Evolutionary conservation across 2,329 filamentous ascomycete species (phyloP), one percentile per base, ranked within the genome.

Genomic region (Stylonectria norvegica): DNA sequence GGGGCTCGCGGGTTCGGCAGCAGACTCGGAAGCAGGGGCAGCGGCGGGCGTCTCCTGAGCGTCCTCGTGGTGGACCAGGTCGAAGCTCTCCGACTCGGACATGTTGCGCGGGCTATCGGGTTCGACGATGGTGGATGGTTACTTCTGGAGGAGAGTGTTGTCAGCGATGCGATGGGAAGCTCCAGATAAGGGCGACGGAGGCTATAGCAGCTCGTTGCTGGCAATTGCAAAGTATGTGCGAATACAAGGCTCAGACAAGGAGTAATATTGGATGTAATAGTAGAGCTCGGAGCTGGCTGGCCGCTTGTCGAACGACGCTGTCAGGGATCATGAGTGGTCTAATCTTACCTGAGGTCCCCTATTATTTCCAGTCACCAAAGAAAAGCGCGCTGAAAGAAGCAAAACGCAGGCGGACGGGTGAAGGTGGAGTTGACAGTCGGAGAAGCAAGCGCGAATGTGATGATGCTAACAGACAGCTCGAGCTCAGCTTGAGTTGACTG

Each of bases 41-140:
- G 63, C 61, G 27, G 60, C 49, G 42, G 64, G 47, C 33, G 62
- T 66, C 48, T 70, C 69, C 25, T 72, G 47, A 34, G 62, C 67
- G 48, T 70, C 69, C 25, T 72, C 69, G 45, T 61, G 64, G 53
- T 70, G 67, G 40, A 66, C 62, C 42, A 67, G 64, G 46, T 72
- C 70, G 58, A 67, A 64, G 50, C 64, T 67, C 51, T 73, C 71
- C 48, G 63, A 60, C 52, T 75, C 71, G 53, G 71, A 71, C 71
- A 74, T 74, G 48, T 25, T 63, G 51, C 19, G 35, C 33, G 37
- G 20, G 16, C n/a, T n/a, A n/a, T n/a, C n/a, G 11, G 16, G 20
- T 5, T 16, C 22, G 22, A 25, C 22, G 20, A 34, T 9, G n/a
- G n/a, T n/a, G n/a, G n/a, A n/a, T n/a, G n/a, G n/a, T n/a, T n/a